A percentile compares a stretch with the other conserved stretches of the same genome.
Evolutionary conservation across 495 filamentous ascomycete species (phyloP).

Genomic region (Penicillium arizonense): DNA sequence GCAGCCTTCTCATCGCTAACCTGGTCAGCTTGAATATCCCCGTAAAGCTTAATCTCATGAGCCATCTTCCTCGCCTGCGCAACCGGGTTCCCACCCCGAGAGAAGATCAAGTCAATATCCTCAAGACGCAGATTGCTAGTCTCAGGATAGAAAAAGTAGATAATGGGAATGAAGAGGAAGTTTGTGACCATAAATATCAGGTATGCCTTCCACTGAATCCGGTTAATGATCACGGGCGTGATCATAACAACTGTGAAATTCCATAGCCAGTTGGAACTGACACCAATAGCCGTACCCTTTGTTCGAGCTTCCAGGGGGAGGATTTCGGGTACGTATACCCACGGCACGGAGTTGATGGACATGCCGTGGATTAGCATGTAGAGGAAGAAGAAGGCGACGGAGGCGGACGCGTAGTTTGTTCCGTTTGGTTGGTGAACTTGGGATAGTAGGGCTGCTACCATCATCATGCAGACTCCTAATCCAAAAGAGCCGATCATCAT

Average conservation of each 20-base stretch:
- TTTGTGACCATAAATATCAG: slow-evolving; percentile 61
- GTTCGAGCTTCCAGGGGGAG: slow-evolving; percentile 41
- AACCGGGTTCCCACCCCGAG: slow-evolving; percentile 17
- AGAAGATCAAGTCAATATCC: slow-evolving; percentile 35
- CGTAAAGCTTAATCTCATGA: slow-evolving; percentile 14
- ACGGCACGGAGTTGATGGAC: slow-evolving; percentile 47
- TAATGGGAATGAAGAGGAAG: slow-evolving; percentile 41
- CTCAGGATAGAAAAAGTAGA: slow-evolving; percentile 46
- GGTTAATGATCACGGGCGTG: slow-evolving; percentile 54
- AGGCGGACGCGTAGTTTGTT: slow-evolving; percentile 35
- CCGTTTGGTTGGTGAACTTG: slow-evolving; percentile 22
- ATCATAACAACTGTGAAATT: slow-evolving; percentile 62
- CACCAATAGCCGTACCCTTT: slow-evolving; percentile 41
- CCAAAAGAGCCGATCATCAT: slow-evolving; percentile 57
- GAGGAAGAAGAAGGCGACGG: slow-evolving; percentile 51
- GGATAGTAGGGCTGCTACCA: slow-evolving; percentile 50
- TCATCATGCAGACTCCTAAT: slow-evolving; percentile 49
- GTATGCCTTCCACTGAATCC: slow-evolving; percentile 57
- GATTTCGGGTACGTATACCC: slow-evolving; percentile 48
- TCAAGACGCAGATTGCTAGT: slow-evolving; percentile 45
- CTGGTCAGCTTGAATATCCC: slow-evolving; percentile 6
- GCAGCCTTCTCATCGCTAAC: slow-evolving; percentile 4
- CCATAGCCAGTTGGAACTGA: slow-evolving; percentile 46
- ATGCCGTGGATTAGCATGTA: slow-evolving; percentile 51
- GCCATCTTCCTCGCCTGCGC: slow-evolving; percentile 14